A percentile compares a stretch with the other conserved stretches of the same genome.
phyloP scores from a whole-genome alignment of 140 eudicot genomes.

The Erigeron philadelphicus region DNA sequence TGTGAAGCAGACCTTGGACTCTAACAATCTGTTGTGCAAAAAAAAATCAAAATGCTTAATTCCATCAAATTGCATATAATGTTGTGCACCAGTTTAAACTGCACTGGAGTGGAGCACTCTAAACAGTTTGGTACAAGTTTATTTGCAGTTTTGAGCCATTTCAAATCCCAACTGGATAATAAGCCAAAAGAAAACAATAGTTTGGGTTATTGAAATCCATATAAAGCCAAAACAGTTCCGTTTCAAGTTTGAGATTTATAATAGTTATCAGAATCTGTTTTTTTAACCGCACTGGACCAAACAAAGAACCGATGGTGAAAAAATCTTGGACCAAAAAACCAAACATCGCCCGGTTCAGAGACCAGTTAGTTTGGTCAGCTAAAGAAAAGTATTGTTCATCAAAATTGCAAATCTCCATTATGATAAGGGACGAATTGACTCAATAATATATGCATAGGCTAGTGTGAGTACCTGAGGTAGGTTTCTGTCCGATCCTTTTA shows the following conservation, averaged over 20 bases:
- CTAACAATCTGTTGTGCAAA: conserved; percentile 59
- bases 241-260: too few relatives aligned
- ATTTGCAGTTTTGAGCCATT: background rate
- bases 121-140: background rate
- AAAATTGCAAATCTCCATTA: conserved; percentile 1
- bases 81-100: too few relatives aligned
- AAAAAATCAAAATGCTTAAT: conserved; percentile 23
- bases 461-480: conserved; percentile 69
- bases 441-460: conserved; percentile 8
- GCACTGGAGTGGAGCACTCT: background rate
- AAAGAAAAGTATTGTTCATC: background rate
- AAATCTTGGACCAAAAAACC: conserved; percentile 6
- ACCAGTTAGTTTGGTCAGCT: background rate
- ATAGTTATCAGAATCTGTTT: too few relatives aligned
- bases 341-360: background rate
- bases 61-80: conserved; percentile 30
- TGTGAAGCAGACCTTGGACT: conserved; percentile 80
- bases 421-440: conserved; percentile 15
- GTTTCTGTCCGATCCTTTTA: conserved; percentile 95
- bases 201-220: too few relatives aligned
- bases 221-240: too few relatives aligned
- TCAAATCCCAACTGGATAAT: background rate
- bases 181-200: background rate
- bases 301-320: background rate
- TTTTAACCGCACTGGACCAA: background rate